These are phyloP conservation scores for Jimgerdemannia lactiflua DNA, from an alignment of 192 early-diverging fungal genomes.

Conservation along the genomic window DNA sequence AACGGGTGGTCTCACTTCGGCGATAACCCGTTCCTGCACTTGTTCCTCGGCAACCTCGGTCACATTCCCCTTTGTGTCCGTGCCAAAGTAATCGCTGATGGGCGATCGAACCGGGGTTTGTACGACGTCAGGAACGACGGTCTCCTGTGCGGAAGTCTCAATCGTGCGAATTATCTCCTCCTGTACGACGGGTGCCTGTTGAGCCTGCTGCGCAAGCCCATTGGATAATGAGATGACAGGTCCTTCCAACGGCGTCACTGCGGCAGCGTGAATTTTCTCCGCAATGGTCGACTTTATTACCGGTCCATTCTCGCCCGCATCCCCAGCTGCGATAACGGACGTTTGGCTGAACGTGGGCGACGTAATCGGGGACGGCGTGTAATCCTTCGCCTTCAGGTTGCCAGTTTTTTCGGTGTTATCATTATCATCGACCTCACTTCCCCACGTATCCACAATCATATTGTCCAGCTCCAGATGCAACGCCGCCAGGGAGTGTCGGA, in stretches of 20 bases:
- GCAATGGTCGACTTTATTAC: background rate
- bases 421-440: background rate
- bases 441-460: background rate
- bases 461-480: background rate
- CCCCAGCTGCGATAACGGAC: background rate
- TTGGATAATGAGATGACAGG: background rate
- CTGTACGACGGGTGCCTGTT: too few relatives aligned
- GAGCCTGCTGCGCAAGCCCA: background rate
- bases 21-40: background rate
- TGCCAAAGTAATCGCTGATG: background rate
- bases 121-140: background rate
- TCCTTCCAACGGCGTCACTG: background rate
- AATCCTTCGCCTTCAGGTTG: background rate
- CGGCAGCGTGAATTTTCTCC: background rate
- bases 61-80: background rate
- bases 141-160: background rate
- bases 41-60: background rate
- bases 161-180: too few relatives aligned
- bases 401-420: background rate
- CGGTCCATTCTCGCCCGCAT: background rate
- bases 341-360: background rate
- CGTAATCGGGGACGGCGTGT: too few relatives aligned
- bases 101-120: background rate
- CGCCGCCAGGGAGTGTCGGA: background rate
- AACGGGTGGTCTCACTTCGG: background rate